Evolutionary conservation across 495 filamentous ascomycete genomes (phyloP).

Genomic region (Tuber microsphaerosporum): DNA sequence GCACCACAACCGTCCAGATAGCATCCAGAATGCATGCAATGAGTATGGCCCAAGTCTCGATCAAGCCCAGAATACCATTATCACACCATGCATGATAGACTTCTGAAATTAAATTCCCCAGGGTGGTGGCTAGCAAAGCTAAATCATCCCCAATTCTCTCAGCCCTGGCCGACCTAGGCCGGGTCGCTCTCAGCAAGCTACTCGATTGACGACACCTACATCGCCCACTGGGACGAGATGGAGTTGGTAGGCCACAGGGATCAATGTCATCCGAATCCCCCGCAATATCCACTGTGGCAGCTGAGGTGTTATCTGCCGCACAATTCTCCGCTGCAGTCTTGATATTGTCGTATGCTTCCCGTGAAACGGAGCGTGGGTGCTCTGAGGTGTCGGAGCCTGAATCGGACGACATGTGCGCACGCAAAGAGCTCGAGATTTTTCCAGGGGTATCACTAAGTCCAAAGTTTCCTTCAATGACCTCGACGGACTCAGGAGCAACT

Average conservation of each 20-base stretch:
- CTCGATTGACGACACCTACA: background rate
- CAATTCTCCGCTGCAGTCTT: background rate
- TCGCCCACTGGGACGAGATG: background rate
- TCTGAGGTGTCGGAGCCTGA: background rate
- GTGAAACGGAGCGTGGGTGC: background rate
- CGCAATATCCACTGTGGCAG: background rate
- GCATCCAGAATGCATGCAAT: background rate
- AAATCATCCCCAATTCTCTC: background rate
- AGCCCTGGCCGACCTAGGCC: background rate
- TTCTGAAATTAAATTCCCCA: background rate
- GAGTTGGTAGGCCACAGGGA: background rate
- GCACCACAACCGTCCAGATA: background rate
- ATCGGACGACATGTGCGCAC: background rate
- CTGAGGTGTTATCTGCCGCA: background rate
- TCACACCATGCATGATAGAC: background rate
- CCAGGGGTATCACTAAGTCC: background rate
- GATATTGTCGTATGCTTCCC: background rate
- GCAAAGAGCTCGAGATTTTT: background rate
- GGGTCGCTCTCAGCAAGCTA: background rate
- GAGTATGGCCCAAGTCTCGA: background rate
- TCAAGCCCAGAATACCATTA: background rate
- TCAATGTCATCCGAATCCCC: background rate
- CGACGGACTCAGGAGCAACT: background rate
- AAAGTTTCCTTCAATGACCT: background rate
- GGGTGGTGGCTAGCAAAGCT: background rate